Conservation (phyloP, 352 stramenopile species). For the Phytophthora colocasiae region DNA sequence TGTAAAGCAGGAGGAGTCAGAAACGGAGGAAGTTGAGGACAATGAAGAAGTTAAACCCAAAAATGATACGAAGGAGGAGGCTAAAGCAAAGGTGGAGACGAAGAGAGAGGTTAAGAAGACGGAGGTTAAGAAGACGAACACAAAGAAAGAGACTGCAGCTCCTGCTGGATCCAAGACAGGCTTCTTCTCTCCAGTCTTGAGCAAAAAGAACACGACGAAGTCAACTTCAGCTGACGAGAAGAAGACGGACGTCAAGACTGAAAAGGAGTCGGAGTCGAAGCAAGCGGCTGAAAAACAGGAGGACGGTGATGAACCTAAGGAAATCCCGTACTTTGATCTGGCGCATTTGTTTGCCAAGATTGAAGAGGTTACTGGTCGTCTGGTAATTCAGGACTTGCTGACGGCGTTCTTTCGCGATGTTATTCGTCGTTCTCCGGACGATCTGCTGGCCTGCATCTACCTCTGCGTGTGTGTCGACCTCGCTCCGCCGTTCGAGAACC, state of each 20-base stretch:
- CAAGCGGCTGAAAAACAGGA: conserved; percentile 17
- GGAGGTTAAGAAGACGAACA: conserved; percentile 4
- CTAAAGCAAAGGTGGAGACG: conserved; percentile 15
- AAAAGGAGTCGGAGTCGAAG: conserved; percentile 21
- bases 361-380: conserved; percentile 70
- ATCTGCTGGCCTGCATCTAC: conserved; percentile 92
- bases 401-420: conserved; percentile 87
- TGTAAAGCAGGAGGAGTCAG: background rate
- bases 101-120: conserved; percentile 13
- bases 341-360: conserved; percentile 83
- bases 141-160: conserved; percentile 25
- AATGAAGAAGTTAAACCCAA: background rate
- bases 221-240: conserved; percentile 15
- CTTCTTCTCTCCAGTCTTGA: conserved; percentile 44
- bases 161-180: conserved; percentile 21
- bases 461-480: conserved; percentile 93
- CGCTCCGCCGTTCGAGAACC: conserved; percentile 95
- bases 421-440: conserved; percentile 72
- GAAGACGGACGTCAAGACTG: conserved; percentile 20
- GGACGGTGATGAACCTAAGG: conserved; percentile 19
- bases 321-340: conserved; percentile 65
- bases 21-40: no score
- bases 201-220: conserved; percentile 32
- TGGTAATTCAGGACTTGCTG: conserved; percentile 90
- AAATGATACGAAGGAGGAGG: conserved; percentile 6